Percentiles rank a stretch among this genome's conserved stretches.
These are phyloP conservation scores for Globisporangium carolinianum DNA, from an alignment of 352 stramenopile genomes.

Conservation along the genomic window DNA sequence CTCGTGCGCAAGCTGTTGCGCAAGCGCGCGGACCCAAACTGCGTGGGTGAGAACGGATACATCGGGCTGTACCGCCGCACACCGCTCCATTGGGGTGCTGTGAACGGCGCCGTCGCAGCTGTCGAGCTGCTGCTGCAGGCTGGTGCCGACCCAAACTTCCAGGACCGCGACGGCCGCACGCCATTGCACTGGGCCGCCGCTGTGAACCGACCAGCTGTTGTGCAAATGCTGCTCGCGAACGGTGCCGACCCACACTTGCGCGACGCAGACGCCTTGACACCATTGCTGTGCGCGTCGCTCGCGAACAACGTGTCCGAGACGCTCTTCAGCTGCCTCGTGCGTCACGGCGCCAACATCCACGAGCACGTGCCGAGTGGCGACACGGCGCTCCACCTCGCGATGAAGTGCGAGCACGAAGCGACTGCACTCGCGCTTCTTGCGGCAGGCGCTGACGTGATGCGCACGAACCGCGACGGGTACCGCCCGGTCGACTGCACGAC, in stretches of 20 bases:
- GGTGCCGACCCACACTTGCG: conserved; percentile 47
- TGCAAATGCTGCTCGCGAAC: conserved; percentile 39
- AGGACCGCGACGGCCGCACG: conserved; percentile 50
- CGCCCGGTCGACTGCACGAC: conserved; percentile 78
- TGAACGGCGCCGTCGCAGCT: conserved; percentile 36
- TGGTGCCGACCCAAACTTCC: conserved; percentile 64
- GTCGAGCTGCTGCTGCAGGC: conserved; percentile 40
- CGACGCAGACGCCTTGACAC: conserved; percentile 48
- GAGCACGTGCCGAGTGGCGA: conserved; percentile 60
- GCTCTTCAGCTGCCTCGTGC: conserved; percentile 47
- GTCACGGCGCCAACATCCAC: conserved; percentile 55
- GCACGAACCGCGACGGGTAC: conserved; percentile 55
- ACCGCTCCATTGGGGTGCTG: conserved; percentile 64
- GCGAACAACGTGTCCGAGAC: conserved; percentile 41
- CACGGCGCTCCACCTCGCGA: conserved; percentile 64
- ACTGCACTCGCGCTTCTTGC: conserved; percentile 55
- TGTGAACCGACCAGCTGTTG: conserved; percentile 36
- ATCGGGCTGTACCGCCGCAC: conserved; percentile 54
- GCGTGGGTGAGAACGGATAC: conserved; percentile 63
- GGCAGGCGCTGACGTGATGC: conserved; percentile 54
- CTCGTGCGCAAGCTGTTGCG: conserved; percentile 41
- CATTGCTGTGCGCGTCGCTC: conserved; percentile 47
- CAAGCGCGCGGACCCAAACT: conserved; percentile 48
- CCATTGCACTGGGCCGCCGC: conserved; percentile 57
- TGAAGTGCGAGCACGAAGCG: conserved; percentile 59